Percentiles rank a stretch among this genome's conserved stretches.
Conservation (phyloP, 441 rosid genomes). For the Daphne laureola region DNA sequence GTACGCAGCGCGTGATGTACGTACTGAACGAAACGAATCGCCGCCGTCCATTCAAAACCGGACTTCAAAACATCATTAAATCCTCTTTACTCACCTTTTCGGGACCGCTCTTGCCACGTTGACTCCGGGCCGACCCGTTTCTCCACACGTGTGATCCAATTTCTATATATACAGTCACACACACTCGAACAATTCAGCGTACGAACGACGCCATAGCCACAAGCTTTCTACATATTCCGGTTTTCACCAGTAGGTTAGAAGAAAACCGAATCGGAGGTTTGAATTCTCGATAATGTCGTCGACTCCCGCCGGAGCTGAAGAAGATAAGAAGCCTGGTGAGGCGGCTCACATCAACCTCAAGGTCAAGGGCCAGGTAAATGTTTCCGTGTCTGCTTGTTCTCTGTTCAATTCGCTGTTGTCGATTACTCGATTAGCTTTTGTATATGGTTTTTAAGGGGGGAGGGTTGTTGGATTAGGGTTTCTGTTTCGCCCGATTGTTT, state of each 20-base stretch:
- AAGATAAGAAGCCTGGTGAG: conserved; percentile 80
- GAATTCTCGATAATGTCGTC: conserved; percentile 28
- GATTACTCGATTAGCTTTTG: too few species aligned
- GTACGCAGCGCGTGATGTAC: too few species aligned
- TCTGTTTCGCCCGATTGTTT: neutral
- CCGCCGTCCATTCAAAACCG: too few species aligned
- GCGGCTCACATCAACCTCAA: conserved; percentile 78
- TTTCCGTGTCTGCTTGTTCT: neutral
- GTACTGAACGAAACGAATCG: too few species aligned
- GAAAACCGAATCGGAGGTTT: neutral
- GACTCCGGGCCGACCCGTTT: too few species aligned
- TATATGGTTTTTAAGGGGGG: neutral
- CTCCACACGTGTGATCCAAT: too few species aligned
- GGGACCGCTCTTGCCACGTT: too few species aligned
- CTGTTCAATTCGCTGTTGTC: too few species aligned
- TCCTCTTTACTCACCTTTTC: too few species aligned
- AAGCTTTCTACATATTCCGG: too few species aligned
- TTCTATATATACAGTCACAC: conserved; percentile 14
- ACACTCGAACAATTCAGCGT: conserved; percentile 4
- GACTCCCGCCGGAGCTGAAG: conserved; percentile 39
- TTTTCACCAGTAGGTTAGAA: neutral
- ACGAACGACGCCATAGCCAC: neutral
- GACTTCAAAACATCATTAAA: too few species aligned
- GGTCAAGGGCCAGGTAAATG: conserved; percentile 78
- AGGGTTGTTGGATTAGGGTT: neutral